Evolutionary conservation across 2,329 filamentous ascomycete genomes (phyloP), one percentile per base, ranked within the genome.

Genomic region (Alternaria sp.): DNA sequence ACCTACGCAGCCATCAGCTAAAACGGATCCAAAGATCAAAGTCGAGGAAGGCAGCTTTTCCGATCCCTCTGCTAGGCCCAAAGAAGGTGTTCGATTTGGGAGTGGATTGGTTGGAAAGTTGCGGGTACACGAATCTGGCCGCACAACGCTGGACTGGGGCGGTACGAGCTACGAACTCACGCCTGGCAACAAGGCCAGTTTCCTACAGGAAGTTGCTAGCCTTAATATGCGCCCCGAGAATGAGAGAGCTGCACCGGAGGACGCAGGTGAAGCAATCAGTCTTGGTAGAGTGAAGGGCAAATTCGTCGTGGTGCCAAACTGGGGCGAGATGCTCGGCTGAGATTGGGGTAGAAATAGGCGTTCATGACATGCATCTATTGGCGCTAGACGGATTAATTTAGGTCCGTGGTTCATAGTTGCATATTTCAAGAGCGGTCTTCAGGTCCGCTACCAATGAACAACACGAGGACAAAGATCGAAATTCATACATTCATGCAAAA

Each of bases 251-350:
- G 70, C 67, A 6, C 64, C 66, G 7, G 75, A 76, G 16, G 74
- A 76, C 44, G 77, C 74, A 14, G 82, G 81, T 1, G 79, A 80
- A 57, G 82, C 84, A 38, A 84, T 83, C 75, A 83, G 83, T 3
- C 85, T 89, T 79, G 88, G 87, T 8, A 83, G 87, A 68, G 81
- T 89, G n/a, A 86, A 84, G 74, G 86, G 85, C 54, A 89, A 88
- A 75, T 88, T 89, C 70, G 85, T 89, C 2, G 84, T 89, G 34
- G 85, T 82, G 51, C 88, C 88, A 14, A 83, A 89, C 71, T 89
- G 86, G 85, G 80, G 81, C 47, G 80, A 83, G 67, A 82, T 88
- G 62, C 74, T 84, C 56, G 74, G 75, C 28, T 72, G 59, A 64
- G 38, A 20, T 12, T 36, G 20, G 46, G 32, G 4, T n/a, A 8